A percentile compares a stretch with the other conserved stretches of the same genome.
These are phyloP conservation scores for Fusarium equiseti DNA, from an alignment of 2,329 filamentous ascomycete genomes.

Conservation along the genomic window DNA sequence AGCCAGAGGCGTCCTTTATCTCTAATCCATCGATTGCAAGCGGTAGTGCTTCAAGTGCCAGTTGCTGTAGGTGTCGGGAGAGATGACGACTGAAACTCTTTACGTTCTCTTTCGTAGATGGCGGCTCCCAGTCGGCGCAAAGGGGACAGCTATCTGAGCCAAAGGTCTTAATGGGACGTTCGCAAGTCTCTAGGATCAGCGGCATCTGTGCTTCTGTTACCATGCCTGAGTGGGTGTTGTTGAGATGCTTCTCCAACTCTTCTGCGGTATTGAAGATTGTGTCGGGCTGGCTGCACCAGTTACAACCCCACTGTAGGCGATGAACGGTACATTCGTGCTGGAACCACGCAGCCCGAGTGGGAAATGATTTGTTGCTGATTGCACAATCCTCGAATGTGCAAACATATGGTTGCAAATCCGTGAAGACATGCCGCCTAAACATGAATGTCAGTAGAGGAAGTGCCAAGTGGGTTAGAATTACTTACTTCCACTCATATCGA, in stretches of 20 bases:
- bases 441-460: rapidly evolving
- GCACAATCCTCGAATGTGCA: not conserved
- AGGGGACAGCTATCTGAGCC: not conserved
- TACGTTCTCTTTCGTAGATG: not conserved
- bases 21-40: not conserved
- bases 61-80: rapidly evolving
- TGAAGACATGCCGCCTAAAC: not conserved
- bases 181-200: rapidly evolving
- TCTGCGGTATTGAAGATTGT: rapidly evolving
- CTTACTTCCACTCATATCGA: not conserved
- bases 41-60: not conserved
- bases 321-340: not conserved
- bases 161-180: rapidly evolving
- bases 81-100: not conserved
- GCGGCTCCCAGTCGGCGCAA: not conserved
- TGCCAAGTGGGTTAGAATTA: rapidly evolving
- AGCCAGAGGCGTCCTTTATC: rapidly evolving
- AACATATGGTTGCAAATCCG: not conserved
- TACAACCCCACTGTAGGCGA: not conserved
- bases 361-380: not conserved
- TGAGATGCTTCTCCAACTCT: not conserved
- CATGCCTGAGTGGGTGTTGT: rapidly evolving
- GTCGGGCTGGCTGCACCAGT: not conserved
- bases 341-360: not conserved
- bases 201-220: not conserved